phyloP scores from a whole-genome alignment of 2,329 filamentous ascomycete species.

The Trematosphaeria pertusa region DNA sequence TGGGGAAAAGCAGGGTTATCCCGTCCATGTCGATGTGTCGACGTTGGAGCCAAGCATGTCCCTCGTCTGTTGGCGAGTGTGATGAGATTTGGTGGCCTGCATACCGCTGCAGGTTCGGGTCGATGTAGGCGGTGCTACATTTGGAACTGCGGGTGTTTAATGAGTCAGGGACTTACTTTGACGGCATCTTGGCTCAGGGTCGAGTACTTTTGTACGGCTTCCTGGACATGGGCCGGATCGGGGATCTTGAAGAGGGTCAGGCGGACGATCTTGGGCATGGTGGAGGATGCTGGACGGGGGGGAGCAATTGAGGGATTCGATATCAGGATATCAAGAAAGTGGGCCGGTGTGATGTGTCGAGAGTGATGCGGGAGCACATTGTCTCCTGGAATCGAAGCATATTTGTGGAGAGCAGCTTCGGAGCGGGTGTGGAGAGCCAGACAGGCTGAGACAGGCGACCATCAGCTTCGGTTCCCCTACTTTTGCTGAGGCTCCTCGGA shows the following conservation, averaged over 20 bases:
- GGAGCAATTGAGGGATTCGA: slow-evolving; percentile 8
- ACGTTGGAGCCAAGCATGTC: slow-evolving; percentile 3
- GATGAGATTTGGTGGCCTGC: slow-evolving; percentile 16
- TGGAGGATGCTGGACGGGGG: slow-evolving; percentile 8
- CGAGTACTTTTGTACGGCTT: slow-evolving; percentile 41
- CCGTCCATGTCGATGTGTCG: no score
- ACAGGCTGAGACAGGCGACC: slow-evolving; percentile 2
- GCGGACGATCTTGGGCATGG: slow-evolving; percentile 43
- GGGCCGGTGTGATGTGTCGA: no score
- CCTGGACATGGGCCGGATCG: slow-evolving; percentile 35
- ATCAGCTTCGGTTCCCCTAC: slow-evolving; percentile 28
- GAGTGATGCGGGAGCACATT: no score
- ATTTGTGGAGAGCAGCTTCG: slow-evolving; percentile 8
- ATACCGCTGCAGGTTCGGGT: slow-evolving; percentile 18
- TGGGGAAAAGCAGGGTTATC: no score
- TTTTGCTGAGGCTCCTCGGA: slow-evolving; percentile 13
- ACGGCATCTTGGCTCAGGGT: slow-evolving; percentile 40
- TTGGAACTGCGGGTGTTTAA: background rate
- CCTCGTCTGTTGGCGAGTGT: no score
- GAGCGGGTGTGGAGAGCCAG: slow-evolving; percentile 36
- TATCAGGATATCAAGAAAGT: slow-evolving; percentile 6
- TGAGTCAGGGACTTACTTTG: slow-evolving; percentile 38
- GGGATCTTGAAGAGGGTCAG: slow-evolving; percentile 48
- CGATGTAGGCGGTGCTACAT: slow-evolving; percentile 18
- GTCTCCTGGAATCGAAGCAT: no score